Evolutionary conservation across 176 grass and related monocot species (phyloP).

Genomic region (Thalia dealbata): DNA sequence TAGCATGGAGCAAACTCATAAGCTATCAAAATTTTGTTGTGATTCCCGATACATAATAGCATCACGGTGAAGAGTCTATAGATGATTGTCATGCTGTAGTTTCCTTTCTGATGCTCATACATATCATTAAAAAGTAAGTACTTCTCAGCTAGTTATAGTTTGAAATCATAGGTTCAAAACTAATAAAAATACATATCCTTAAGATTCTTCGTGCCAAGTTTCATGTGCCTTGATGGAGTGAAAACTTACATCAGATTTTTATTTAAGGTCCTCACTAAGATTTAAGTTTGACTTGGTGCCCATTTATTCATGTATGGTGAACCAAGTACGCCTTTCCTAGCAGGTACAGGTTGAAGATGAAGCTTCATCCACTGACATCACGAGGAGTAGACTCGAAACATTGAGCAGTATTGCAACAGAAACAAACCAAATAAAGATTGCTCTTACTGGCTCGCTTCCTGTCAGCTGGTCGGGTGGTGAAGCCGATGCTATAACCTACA

Average conservation of each 20-base stretch:
- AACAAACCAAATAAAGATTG: conserved; percentile 71
- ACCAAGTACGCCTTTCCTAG: not conserved
- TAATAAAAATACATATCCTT: too few species aligned
- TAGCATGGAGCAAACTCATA: too few species aligned
- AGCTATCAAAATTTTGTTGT: too few species aligned
- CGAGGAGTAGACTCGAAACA: conserved; percentile 44
- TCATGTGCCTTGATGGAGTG: too few species aligned
- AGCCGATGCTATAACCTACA: conserved; percentile 40
- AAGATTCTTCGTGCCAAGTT: too few species aligned
- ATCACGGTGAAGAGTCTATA: too few species aligned
- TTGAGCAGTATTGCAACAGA: conserved; percentile 62
- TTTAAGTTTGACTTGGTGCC: not conserved
- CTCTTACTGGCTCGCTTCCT: conserved; percentile 42
- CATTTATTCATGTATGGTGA: not conserved
- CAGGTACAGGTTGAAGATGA: conserved; percentile 49
- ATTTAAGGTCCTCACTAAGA: not conserved
- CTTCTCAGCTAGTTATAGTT: too few species aligned
- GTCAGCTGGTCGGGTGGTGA: conserved; percentile 78
- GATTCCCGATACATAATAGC: too few species aligned
- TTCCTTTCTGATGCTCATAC: too few species aligned
- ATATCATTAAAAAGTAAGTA: too few species aligned
- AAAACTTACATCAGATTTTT: not conserved
- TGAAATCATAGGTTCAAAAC: too few species aligned
- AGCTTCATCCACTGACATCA: conserved; percentile 35
- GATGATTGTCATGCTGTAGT: too few species aligned